Evolutionary conservation across 176 grass and related monocot species (phyloP).

Genomic region (Phragmites australis): DNA sequence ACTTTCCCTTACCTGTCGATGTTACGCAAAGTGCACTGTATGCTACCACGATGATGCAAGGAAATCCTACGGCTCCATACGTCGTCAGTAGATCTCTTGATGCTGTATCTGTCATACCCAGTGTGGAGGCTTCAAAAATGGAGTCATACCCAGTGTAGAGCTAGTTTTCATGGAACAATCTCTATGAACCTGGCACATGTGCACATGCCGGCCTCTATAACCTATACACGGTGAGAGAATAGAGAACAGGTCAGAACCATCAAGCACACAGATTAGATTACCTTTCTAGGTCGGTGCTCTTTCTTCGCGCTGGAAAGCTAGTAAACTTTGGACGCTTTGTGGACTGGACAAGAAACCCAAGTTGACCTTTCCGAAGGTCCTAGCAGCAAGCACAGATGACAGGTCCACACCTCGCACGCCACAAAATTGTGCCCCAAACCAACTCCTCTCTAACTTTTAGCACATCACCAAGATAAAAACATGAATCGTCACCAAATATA

Average conservation of each 20-base stretch:
- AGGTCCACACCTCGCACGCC: conserved; percentile 8
- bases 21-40: too few relatives aligned
- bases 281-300: not conserved
- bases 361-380: conserved; percentile 31
- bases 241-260: not conserved
- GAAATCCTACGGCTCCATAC: too few relatives aligned
- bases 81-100: too few relatives aligned
- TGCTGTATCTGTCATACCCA: too few relatives aligned
- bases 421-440: not conserved
- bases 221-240: not conserved
- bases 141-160: too few relatives aligned
- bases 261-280: not conserved
- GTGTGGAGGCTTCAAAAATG: too few relatives aligned
- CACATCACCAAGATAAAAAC: not conserved
- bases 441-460: too few relatives aligned
- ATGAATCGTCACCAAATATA: too few relatives aligned
- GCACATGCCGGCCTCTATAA: not conserved
- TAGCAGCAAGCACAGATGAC: not conserved
- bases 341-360: not conserved
- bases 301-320: not conserved
- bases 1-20: too few relatives aligned
- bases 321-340: not conserved
- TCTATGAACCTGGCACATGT: not conserved
- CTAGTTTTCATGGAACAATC: not conserved
- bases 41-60: too few relatives aligned